Evolutionary conservation across 331 rosid genomes (phyloP).

Genomic region (Malus hybrid): DNA sequence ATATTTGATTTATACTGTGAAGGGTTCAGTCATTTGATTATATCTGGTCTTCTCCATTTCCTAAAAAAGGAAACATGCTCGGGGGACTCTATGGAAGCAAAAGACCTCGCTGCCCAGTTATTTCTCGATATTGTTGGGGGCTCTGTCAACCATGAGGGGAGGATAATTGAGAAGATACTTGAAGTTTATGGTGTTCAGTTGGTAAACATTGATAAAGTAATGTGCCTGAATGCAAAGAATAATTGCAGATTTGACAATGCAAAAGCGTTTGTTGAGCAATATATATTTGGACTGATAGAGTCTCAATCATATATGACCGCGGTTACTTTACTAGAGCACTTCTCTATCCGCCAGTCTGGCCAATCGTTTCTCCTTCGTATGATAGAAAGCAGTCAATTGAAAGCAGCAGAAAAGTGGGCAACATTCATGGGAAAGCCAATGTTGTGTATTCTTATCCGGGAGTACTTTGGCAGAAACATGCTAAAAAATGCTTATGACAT

Average conservation of each 20-base stretch:
- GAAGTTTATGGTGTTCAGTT: slow-evolving; percentile 63
- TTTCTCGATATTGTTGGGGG: slow-evolving; percentile 60
- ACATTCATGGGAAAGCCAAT: slow-evolving; percentile 75
- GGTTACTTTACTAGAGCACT: slow-evolving; percentile 70
- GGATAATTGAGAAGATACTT: slow-evolving; percentile 57
- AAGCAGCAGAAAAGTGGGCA: slow-evolving; percentile 97
- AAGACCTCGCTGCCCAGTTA: slow-evolving; percentile 60
- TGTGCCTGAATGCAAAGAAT: slow-evolving; percentile 39
- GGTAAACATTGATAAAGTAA: slow-evolving; percentile 45
- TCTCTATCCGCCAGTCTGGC: slow-evolving; percentile 53
- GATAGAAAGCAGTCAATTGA: slow-evolving; percentile 59
- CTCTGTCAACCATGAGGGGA: slow-evolving; percentile 59
- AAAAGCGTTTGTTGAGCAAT: slow-evolving; percentile 42
- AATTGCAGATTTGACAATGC: slow-evolving; percentile 39
- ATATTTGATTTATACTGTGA: slow-evolving; percentile 51
- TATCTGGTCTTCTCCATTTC: slow-evolving; percentile 65
- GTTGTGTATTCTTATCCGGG: slow-evolving; percentile 57
- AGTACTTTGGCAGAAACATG: slow-evolving; percentile 56
- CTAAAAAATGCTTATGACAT: slow-evolving; percentile 62
- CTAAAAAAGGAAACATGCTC: slow-evolving; percentile 33
- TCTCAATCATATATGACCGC: slow-evolving; percentile 57
- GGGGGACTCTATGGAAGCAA: slow-evolving; percentile 40
- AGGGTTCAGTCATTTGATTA: slow-evolving; percentile 83
- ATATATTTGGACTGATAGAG: slow-evolving; percentile 48
- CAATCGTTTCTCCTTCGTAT: slow-evolving; percentile 60